phyloP scores from a whole-genome alignment of 73 alveolate species.

The Stentor roeselii region DNA sequence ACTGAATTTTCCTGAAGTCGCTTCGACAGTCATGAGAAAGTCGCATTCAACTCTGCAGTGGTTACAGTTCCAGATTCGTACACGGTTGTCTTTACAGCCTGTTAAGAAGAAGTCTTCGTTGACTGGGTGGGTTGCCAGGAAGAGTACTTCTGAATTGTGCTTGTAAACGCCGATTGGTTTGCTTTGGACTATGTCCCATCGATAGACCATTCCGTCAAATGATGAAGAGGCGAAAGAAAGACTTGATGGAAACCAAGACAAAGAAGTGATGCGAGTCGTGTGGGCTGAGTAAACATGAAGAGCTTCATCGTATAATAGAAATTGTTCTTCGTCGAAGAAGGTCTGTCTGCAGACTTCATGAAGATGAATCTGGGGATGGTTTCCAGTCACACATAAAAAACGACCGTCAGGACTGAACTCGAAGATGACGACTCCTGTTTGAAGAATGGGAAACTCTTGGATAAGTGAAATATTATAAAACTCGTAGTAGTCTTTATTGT shows the following conservation, averaged over 20 bases:
- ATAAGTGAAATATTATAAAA: background rate
- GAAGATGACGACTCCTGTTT: background rate
- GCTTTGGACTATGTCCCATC: background rate
- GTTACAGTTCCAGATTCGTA: background rate
- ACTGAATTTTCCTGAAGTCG: background rate
- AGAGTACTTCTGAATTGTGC: background rate
- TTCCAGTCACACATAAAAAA: slow-evolving; percentile 3
- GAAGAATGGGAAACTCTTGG: background rate
- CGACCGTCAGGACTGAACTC: slow-evolving; percentile 15
- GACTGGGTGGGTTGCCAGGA: background rate
- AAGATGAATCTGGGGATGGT: background rate
- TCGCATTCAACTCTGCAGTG: slow-evolving; percentile 4
- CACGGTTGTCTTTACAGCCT: background rate
- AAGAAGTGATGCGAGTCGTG: background rate
- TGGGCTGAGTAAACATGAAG: background rate
- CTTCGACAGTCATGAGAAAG: background rate
- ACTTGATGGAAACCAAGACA: background rate
- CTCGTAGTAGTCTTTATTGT: background rate
- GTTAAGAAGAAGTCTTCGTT: background rate
- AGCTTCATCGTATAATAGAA: slow-evolving; percentile 8
- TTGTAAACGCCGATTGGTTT: background rate
- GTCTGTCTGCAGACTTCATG: slow-evolving; percentile 17
- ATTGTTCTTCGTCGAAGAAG: background rate
- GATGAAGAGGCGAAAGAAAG: background rate
- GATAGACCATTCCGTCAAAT: background rate